Base-by-base conservation (phyloP, 805 yeast species). In the Kuraishia cidri region DNA sequence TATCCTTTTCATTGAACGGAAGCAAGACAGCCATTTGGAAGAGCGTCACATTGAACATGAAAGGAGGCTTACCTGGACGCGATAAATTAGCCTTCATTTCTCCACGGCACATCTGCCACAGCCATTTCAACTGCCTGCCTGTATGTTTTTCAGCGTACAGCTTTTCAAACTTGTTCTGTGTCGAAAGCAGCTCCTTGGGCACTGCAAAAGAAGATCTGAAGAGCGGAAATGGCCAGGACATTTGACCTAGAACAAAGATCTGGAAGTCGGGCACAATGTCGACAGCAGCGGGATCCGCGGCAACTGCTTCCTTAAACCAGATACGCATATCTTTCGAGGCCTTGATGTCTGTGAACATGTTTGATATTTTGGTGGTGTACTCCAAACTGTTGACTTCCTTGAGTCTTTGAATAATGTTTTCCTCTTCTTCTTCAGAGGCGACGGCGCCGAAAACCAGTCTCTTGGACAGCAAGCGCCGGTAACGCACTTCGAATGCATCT, bases 271-370 rank as follows among this genome's bases (percentile, higher is more conserved):
- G 59, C 4, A 53, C 48, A 41, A 52, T 48, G 13, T 12, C 23
- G 14, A 51, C 55, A 18, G 59, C 49, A 13, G 53, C 44, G 8
- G 45, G 45, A 19, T 50, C 53, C 35, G 60, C 56, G 27, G 64
- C 58, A 21, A 61, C 60, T 28, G 59, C 62, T 31, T 72, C 76
- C 42, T 62, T 62, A 48, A 79, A 78, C 31, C 62, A 56, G n/a
- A 50, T 41, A 45, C 77, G 82, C 50, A 92, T 65, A 35, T 85
- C 90, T 39, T 74, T 75, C 0, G 95, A 84, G 3, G 90, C 72
- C 45, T 81, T 73, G 66, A 92, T 85, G 58, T 92, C 98, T 52
- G 81, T 83, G 55, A 92, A 88, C 99, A 92, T 92, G 46, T 87
- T 84, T 15, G 95, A 83, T 56, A 92, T 83, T 55, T 88, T 90